Evolutionary conservation across 1,284 basidiomycete species (phyloP).

Genomic region (Boletus mariae): DNA sequence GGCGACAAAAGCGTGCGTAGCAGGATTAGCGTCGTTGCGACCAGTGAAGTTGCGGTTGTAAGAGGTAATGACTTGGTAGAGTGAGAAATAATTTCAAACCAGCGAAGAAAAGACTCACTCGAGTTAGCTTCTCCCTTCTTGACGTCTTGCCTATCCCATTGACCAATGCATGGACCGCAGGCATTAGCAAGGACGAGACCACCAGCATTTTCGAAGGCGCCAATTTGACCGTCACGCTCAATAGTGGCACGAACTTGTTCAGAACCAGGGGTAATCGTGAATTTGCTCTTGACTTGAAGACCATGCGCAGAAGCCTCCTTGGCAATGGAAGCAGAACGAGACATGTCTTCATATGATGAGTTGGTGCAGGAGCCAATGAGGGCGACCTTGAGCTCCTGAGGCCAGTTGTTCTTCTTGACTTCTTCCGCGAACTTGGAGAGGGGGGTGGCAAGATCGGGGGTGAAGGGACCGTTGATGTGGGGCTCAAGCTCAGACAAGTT

Average conservation of each 20-base stretch:
- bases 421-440: slow-evolving; percentile 93
- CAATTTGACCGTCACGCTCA: slow-evolving; percentile 92
- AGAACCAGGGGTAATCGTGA: slow-evolving; percentile 97
- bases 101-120: slow-evolving; percentile 47
- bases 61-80: slow-evolving; percentile 83
- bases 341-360: slow-evolving; percentile 99
- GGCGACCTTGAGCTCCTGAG: slow-evolving; percentile 93
- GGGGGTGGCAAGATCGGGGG: slow-evolving; percentile 92
- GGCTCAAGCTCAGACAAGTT: slow-evolving; percentile 97
- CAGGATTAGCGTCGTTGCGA: slow-evolving; percentile 99
- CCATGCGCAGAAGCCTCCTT: slow-evolving; percentile 86
- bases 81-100: slow-evolving; percentile 6
- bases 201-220: slow-evolving; percentile 81
- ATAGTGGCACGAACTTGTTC: slow-evolving; percentile 99
- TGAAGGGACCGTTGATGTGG: slow-evolving; percentile 99
- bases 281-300: slow-evolving; percentile 86
- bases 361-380: slow-evolving; percentile 99
- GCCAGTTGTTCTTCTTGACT: slow-evolving; percentile 97
- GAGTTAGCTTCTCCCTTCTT: slow-evolving; percentile 97
- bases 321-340: slow-evolving; percentile 92
- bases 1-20: slow-evolving; percentile 98
- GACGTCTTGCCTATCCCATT: slow-evolving; percentile 97
- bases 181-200: slow-evolving; percentile 97
- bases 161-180: slow-evolving; percentile 98
- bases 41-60: slow-evolving; percentile 99